These are phyloP conservation scores for Ajuga chamaepitys DNA, from an alignment of 257 asterid species.

Conservation along the genomic window DNA sequence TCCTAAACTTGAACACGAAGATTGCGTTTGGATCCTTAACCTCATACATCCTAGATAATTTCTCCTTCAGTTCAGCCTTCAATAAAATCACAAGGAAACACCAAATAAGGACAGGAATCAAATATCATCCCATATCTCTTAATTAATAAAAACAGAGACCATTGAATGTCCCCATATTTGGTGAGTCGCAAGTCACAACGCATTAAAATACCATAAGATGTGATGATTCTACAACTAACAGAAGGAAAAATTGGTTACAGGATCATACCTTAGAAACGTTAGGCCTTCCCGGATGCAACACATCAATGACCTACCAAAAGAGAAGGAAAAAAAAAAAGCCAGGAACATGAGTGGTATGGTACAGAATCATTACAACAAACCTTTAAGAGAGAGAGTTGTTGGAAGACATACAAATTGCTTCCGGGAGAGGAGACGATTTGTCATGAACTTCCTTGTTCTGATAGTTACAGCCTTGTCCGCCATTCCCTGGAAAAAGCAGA, in stretches of 20 bases:
- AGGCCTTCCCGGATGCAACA: slow-evolving; percentile 66
- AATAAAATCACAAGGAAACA: neutral
- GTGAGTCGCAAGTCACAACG: too few relatives aligned
- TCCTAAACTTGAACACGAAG: slow-evolving; percentile 68
- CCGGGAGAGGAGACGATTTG: slow-evolving; percentile 66
- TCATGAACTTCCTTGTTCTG: slow-evolving; percentile 68
- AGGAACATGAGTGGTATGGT: neutral
- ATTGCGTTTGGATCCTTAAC: slow-evolving; percentile 60
- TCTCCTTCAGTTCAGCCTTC: slow-evolving; percentile 73
- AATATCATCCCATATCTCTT: neutral
- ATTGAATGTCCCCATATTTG: neutral
- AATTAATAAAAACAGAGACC: neutral
- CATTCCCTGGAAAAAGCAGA: slow-evolving; percentile 26
- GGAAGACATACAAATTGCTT: slow-evolving; percentile 48
- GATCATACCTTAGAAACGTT: slow-evolving; percentile 58
- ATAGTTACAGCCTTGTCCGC: slow-evolving; percentile 69
- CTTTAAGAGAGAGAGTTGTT: neutral
- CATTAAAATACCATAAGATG: too few relatives aligned
- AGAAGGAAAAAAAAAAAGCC: neutral
- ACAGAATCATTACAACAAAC: neutral
- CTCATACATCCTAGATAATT: slow-evolving; percentile 53
- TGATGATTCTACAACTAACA: too few relatives aligned
- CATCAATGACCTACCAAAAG: slow-evolving; percentile 41
- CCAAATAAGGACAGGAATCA: neutral
- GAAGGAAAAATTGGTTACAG: neutral